phyloP scores from a whole-genome alignment of 768 basidiomycete species.

The Lactarius trivialis region DNA sequence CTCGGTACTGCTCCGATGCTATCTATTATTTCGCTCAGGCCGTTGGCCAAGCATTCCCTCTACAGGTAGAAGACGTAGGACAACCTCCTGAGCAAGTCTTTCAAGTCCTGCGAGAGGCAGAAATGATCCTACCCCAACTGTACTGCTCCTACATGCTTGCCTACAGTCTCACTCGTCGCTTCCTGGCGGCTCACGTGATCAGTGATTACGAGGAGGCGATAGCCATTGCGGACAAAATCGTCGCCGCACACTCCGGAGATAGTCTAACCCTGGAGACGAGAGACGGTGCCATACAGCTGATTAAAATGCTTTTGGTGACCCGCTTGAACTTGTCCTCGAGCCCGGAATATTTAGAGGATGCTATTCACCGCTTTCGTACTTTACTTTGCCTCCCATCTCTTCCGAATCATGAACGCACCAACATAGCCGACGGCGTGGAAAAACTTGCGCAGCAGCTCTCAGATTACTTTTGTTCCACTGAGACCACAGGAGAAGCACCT shows the following conservation, averaged over 20 bases:
- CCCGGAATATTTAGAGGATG: background rate
- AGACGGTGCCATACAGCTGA: no score
- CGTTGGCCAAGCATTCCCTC: no score
- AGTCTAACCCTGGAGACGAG: no score
- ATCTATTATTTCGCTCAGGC: background rate
- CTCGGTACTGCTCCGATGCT: no score
- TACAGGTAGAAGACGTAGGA: no score
- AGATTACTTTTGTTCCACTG: background rate
- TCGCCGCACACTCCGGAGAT: no score
- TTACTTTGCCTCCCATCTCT: background rate
- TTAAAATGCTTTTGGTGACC: no score
- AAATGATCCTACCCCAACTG: no score
- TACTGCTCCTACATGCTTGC: background rate
- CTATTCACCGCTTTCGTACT: background rate
- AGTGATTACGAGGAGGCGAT: background rate
- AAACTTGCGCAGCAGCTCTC: background rate
- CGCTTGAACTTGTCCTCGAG: background rate
- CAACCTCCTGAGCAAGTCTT: background rate
- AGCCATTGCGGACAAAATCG: background rate
- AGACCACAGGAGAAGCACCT: background rate
- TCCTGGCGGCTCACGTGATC: background rate
- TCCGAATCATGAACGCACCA: background rate
- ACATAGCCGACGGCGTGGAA: background rate
- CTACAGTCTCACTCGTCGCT: background rate
- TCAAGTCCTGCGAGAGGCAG: background rate